Evolutionary conservation across 768 basidiomycete species (phyloP), one percentile per base, ranked within the genome.

Genomic region (Xanthoconium purpureum): DNA sequence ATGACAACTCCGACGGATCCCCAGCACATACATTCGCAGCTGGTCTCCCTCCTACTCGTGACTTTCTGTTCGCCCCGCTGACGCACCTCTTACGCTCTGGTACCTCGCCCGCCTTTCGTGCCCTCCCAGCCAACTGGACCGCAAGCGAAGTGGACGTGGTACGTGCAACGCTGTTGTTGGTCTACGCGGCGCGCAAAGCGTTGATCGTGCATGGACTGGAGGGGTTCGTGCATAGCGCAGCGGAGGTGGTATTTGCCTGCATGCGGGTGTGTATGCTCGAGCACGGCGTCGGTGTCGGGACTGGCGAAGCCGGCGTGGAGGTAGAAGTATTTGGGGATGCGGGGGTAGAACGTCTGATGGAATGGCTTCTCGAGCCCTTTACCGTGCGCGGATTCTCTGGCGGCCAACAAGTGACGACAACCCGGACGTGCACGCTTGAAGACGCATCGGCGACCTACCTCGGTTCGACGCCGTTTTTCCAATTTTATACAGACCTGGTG

Each of bases 231-330:
- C 49, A 60, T 6, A 17, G 42, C 20, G 56, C 66, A 0, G 59
- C 63, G 14, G 64, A 75, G 9, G 68, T 85, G 9, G 76, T 89
- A 6, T 88, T 94, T 62, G 82, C 79, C 18, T 88, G 93, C 60
- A 95, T 97, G 91, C 91, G 91, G 61, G 84, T 97, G 15, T 94
- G 93, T 73, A 95, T 97, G 94, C 83, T 98, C 30, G 95, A 98
- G 69, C 91, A 96, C 66, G 91, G 83, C 1, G 69, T 64, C 6
- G 67, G 71, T 60, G 42, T 64, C 63, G 54, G 68, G 59, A 43
- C 38, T 1, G 35, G 55, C 37, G 28, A 10, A 17, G 28, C 13
- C 17, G 36, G 59, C 47, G 10, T 37, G 13, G 74, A 72, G 14
- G 76, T 78, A 54, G 82, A 94, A 62, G 85, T 97, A 3, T 98